Evolutionary conservation across 257 asterid species (phyloP), one percentile per base, ranked within the genome.

Genomic region (Paulownia fortunei): DNA sequence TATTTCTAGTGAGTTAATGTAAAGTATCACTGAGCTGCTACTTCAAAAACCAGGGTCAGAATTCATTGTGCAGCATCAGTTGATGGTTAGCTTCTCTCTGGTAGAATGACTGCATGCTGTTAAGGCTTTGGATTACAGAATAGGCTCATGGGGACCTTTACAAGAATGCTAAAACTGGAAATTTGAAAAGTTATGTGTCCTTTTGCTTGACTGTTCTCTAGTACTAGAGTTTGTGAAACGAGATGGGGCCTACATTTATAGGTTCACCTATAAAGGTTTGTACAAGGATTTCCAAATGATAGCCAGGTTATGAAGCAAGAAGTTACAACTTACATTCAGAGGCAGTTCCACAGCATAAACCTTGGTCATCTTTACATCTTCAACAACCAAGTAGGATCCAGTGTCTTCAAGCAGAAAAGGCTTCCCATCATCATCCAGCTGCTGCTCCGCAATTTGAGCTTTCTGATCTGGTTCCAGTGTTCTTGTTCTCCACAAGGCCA

Each of bases 401-500:
- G 83, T 51, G 52, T 88, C 97, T 82, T 90, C 97, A 30, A 74
- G 66, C 34, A 80, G 72, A 77, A 72, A 52, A 32, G 84, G 83
- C 76, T 83, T 88, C 72, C 72, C 93, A 56, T 85, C 89, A 76
- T 83, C 88, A 12, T 85, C 86, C 79, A 83, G 74, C 83, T 88
- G 88, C 82, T 86, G 89, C 68, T 86, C 93, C 0, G 84, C 88
- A 41, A 86, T 80, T 75, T 63, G 76, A 16, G 86, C 92, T 82
- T 84, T 86, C 85, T 91, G 92, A 76, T 86, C 94, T 0, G 81
- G 89, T 46, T 84, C 91, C 19, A 86, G 65, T 21, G 86, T 84
- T 83, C 97, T 88, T 73, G 97, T 87, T 84, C 92, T 89, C 99
- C 98, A 95, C 83, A 95, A 82, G 9, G 97, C 97, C 89, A 73